Base-by-base conservation (phyloP, 495 filamentous ascomycete genomes). In the Penicillium herquei region DNA sequence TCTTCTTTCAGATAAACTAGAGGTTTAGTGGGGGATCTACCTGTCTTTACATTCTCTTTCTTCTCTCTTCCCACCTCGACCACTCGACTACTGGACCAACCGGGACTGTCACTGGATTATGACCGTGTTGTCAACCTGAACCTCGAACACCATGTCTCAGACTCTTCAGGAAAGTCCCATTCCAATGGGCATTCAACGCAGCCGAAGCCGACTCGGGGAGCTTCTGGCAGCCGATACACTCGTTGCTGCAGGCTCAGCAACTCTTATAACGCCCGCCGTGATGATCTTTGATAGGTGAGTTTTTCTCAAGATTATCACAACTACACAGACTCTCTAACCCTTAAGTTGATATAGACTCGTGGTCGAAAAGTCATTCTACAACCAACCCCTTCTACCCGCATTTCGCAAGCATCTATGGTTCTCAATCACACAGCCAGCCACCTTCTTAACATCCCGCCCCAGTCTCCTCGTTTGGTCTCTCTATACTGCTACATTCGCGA, bases 311-410 rank as follows among this genome's bases (percentile, higher is more conserved):
- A 26, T 26, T 26, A 26, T 26, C 4, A 26, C 21, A 26, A 26
- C 4, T 26, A 4, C 21, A 26, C 21, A 26, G 21, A 26, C 4
- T 26, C 21, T 4, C 21, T 26, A 26, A 26, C 21, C 1, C n/a
- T n/a, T n/a, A n/a, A n/a, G n/a, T n/a, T 26, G 21, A 26, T 26
- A 26, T 26, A 74, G 71, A 59, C 70, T 72, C 16, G 68, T 96
- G 58, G 93, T 96, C 70, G 91, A 96, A 73, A 94, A 95, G 69
- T 88, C 92, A 26, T 91, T 89, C 43, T 88, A 89, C 54, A 82
- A 85, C 51, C 81, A 78, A 54, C 81, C 86, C 18, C 81, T 96
- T 43, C 70, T 76, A 39, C 69, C 71, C 21, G 90, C 87, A 50
- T 73, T 95, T 55, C 78, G 79, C 49, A 59, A 70, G 59, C 89